A percentile compares a stretch with the other conserved stretches of the same genome.
These are phyloP conservation scores for Spironucleus salmonicida DNA, from an alignment of 208 protist genomes.

Conservation along the genomic window DNA sequence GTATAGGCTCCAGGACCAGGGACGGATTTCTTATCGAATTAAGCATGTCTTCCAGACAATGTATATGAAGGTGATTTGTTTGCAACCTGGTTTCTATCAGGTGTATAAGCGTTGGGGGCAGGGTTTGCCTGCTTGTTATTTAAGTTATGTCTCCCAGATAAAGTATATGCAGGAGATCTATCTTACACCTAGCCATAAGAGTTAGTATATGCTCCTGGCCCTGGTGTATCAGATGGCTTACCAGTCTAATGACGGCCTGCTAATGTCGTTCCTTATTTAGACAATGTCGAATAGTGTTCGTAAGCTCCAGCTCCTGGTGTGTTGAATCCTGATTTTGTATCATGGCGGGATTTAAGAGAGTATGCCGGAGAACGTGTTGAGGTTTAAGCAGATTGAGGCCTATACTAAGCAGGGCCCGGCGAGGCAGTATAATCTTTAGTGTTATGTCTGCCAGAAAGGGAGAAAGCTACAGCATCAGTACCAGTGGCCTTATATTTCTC, in stretches of 20 bases:
- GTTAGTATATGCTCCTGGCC: neutral
- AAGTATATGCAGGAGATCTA: neutral
- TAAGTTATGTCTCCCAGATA: neutral
- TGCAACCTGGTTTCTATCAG: too few relatives aligned
- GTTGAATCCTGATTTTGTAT: neutral
- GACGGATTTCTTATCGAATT: too few relatives aligned
- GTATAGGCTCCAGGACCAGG: conserved; percentile 10
- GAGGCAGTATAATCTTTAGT: neutral
- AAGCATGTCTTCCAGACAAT: too few relatives aligned
- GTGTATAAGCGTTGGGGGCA: too few relatives aligned
- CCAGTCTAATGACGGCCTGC: neutral
- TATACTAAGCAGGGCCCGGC: conserved; percentile 19
- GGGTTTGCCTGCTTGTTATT: neutral
- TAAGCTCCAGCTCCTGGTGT: conserved; percentile 1
- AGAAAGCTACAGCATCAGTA: neutral
- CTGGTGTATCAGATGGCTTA: neutral
- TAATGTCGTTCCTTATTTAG: conserved; percentile 3
- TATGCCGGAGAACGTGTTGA: neutral
- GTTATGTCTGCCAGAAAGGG: neutral
- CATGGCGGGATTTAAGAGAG: neutral
- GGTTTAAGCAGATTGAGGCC: too few relatives aligned
- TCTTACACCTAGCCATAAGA: neutral
- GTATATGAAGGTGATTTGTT: too few relatives aligned
- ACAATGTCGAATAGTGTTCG: neutral
- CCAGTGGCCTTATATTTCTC: neutral